Evolutionary conservation across 2,329 filamentous ascomycete species (phyloP), one percentile per base, ranked within the genome.

Genomic region (Calonectria montana): DNA sequence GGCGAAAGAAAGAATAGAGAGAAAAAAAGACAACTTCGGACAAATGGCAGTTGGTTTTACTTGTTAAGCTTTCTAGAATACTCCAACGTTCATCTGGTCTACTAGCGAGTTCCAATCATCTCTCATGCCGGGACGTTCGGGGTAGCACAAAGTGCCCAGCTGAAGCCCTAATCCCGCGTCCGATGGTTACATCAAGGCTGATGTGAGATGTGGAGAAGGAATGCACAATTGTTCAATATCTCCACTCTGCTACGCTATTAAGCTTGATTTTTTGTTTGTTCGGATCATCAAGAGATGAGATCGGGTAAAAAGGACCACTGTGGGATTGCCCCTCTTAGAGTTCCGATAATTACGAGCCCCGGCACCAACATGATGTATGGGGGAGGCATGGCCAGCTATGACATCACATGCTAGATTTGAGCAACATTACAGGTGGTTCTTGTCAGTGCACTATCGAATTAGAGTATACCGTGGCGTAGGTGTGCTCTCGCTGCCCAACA

Each of bases 361-460:
- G 9, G 6, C n/a, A 57, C 53, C 13, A 39, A 37, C 37, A 4
- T 12, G 21, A 23, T 9, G 53, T 6, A 25, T 7, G 12, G 15
- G n/a, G 15, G 9, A 25, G 15, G 21, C 29, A 67, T 59, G 50
- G 21, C 15, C 21, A 39, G 50, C 48, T 10, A 67, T 67, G 65
- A 67, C 55, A 67, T 67, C 65, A 67, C 43, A 25, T 29, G 39
- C 47, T 53, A 57, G 41, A 41, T 55, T 29, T 18, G 18, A 47
- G n/a, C 39, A 16, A 59, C 29, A 18, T 16, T 50, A 15, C 37
- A 25, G 48, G 37, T 48, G 65, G 25, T 43, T 29, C 18, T n/a
- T 39, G 45, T 35, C 43, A 62, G 55, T 45, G 18, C 27, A 48
- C 35, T 59, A 43, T 50, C 55, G 47, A 41, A 41, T n/a, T 15